Percentiles rank a stretch among this genome's conserved stretches.
These are phyloP conservation scores for Boletus tomentosulus DNA, from an alignment of 768 basidiomycete species.

Conservation along the genomic window DNA sequence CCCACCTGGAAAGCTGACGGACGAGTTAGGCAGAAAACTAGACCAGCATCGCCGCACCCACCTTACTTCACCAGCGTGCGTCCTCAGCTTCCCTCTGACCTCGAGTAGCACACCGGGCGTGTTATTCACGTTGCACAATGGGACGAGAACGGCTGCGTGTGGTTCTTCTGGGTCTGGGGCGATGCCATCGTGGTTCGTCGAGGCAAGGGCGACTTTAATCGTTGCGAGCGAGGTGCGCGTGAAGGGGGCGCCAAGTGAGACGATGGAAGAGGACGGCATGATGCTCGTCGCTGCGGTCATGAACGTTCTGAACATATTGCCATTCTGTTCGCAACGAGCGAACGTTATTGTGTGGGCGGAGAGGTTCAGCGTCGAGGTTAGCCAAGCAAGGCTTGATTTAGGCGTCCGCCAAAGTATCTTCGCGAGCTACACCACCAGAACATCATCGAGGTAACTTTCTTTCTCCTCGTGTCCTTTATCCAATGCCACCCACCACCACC, in stretches of 20 bases:
- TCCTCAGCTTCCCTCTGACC: conserved; percentile 59
- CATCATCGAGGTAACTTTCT: conserved; percentile 73
- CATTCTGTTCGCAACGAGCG: conserved; percentile 7
- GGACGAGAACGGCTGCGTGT: conserved; percentile 71
- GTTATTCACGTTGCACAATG: conserved; percentile 69
- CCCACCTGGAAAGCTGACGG: conserved; percentile 69
- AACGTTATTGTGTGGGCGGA: too few relatives aligned
- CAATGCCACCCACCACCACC: conserved; percentile 35
- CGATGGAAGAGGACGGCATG: conserved; percentile 11
- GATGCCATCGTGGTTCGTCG: conserved; percentile 13
- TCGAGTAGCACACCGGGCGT: conserved; percentile 68
- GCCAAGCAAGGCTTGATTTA: too few relatives aligned
- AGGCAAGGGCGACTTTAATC: conserved; percentile 28
- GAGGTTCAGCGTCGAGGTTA: too few relatives aligned
- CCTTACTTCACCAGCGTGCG: conserved; percentile 84
- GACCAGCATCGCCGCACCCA: conserved; percentile 23
- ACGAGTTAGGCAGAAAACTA: neutral
- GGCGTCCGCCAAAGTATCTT: conserved; percentile 73
- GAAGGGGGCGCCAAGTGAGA: conserved; percentile 35
- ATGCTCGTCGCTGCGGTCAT: conserved; percentile 8
- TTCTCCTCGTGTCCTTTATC: neutral
- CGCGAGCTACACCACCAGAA: conserved; percentile 93
- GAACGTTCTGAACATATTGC: conserved; percentile 26
- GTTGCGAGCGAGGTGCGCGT: conserved; percentile 32
- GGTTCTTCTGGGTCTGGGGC: conserved; percentile 26